These are phyloP conservation scores for Solanum arcanum DNA, from an alignment of 257 asterid species.

Conservation along the genomic window DNA sequence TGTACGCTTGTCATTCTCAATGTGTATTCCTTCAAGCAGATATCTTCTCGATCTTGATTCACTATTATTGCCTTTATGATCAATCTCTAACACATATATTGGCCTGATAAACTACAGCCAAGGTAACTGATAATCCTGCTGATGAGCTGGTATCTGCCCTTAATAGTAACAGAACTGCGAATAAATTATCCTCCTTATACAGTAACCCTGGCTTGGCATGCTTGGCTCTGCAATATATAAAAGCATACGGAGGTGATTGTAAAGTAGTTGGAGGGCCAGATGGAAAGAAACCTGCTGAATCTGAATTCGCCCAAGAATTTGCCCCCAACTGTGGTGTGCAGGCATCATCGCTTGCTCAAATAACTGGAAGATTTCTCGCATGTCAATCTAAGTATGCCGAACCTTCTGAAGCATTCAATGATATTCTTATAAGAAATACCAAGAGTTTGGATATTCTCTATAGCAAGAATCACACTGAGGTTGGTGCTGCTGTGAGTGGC, in stretches of 20 bases:
- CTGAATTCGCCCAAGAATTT: conserved; percentile 52
- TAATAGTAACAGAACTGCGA: conserved; percentile 62
- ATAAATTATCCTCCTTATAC: conserved; percentile 49
- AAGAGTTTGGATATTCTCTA: conserved; percentile 51
- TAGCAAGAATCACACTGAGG: conserved; percentile 74
- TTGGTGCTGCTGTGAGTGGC: conserved; percentile 86
- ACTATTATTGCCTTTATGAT: background rate
- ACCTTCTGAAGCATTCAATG: conserved; percentile 55
- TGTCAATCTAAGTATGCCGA: conserved; percentile 58
- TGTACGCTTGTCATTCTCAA: background rate
- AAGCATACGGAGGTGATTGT: conserved; percentile 81
- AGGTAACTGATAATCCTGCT: conserved; percentile 82
- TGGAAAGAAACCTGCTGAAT: conserved; percentile 59
- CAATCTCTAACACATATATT: background rate
- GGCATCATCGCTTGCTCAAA: conserved; percentile 40
- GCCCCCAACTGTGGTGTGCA: conserved; percentile 73
- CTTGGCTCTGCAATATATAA: conserved; percentile 81
- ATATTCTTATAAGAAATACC: conserved; percentile 40
- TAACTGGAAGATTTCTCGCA: conserved; percentile 82
- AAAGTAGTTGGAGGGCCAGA: conserved; percentile 59
- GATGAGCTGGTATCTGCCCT: conserved; percentile 46
- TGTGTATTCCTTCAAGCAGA: background rate
- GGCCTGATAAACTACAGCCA: conserved; percentile 27
- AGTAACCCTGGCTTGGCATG: conserved; percentile 85
- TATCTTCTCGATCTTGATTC: background rate